phyloP scores from a whole-genome alignment of 108 stramenopile species.

The Nannochloropsis oceanica region DNA sequence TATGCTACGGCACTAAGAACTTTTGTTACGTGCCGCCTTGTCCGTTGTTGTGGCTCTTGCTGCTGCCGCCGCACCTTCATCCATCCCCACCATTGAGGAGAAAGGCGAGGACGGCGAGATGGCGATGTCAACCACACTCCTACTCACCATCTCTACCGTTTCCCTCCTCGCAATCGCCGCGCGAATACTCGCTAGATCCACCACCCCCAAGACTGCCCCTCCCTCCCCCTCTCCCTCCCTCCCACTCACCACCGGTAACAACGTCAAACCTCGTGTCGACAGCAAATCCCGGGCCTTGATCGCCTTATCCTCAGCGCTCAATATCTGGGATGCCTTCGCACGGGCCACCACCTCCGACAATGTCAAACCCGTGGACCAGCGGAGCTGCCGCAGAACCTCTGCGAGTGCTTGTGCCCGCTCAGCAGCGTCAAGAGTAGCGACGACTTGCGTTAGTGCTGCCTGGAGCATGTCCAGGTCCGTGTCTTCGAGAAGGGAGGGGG shows the following conservation, averaged over 20 bases:
- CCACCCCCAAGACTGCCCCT: not conserved
- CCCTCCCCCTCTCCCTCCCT: not conserved
- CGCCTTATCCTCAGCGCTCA: not conserved
- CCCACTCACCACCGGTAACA: not conserved
- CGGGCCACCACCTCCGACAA: not conserved
- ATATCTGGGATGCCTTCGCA: not conserved
- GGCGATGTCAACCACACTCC: not conserved
- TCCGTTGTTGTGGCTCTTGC: too few relatives aligned
- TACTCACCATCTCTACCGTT: not conserved
- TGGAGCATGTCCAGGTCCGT: not conserved
- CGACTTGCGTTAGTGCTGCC: not conserved
- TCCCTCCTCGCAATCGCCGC: not conserved
- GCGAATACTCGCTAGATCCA: not conserved
- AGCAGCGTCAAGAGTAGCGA: not conserved
- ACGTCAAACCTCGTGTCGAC: not conserved
- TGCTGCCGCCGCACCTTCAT: not conserved
- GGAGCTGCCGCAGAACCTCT: not conserved
- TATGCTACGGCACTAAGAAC: too few relatives aligned
- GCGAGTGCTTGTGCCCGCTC: not conserved
- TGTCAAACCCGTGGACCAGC: not conserved
- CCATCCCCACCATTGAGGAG: not conserved
- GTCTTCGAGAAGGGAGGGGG: not conserved
- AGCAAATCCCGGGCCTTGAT: not conserved
- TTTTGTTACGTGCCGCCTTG: too few relatives aligned
- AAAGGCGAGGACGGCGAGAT: not conserved